phyloP scores from a whole-genome alignment of 78 protist species.

The Tieghemostelium lacteum region DNA sequence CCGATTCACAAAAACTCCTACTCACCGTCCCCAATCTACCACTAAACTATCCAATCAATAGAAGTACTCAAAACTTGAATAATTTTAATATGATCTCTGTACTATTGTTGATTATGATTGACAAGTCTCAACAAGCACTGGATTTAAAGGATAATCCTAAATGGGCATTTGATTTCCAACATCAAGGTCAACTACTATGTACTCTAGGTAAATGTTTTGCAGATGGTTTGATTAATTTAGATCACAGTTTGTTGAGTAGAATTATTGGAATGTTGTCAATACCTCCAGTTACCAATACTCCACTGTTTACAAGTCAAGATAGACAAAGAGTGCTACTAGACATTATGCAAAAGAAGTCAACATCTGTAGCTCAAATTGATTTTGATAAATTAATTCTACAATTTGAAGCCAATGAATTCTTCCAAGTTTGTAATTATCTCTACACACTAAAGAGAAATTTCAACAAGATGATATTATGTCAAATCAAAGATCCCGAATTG shows the following conservation, averaged over 20 bases:
- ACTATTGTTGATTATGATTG: constrained; percentile 45
- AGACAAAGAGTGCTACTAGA: constrained; percentile 22
- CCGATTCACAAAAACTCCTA: not conserved
- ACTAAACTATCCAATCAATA: constrained; percentile 34
- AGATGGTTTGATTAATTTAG: constrained; percentile 11
- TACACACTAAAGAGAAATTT: constrained; percentile 20
- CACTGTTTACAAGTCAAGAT: not conserved
- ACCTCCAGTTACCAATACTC: constrained; percentile 15
- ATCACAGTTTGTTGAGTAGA: constrained; percentile 5
- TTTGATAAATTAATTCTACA: not conserved
- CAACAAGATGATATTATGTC: constrained; percentile 55
- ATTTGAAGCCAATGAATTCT: constrained; percentile 70
- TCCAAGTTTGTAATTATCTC: constrained; percentile 38
- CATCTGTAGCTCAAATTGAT: not conserved
- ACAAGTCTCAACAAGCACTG: constrained; percentile 38
- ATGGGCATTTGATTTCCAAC: constrained; percentile 65
- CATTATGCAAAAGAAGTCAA: not conserved
- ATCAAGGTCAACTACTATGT: constrained; percentile 54
- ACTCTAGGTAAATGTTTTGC: constrained; percentile 12
- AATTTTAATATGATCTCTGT: constrained; percentile 53
- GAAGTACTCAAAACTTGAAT: constrained; percentile 22
- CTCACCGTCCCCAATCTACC: constrained; percentile 49
- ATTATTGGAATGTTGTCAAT: constrained; percentile 32
- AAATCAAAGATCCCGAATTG: constrained; percentile 42
- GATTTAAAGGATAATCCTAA: constrained; percentile 6